Conservation (phyloP, 768 basidiomycete genomes). For the Xerocomellus amylosporus region DNA sequence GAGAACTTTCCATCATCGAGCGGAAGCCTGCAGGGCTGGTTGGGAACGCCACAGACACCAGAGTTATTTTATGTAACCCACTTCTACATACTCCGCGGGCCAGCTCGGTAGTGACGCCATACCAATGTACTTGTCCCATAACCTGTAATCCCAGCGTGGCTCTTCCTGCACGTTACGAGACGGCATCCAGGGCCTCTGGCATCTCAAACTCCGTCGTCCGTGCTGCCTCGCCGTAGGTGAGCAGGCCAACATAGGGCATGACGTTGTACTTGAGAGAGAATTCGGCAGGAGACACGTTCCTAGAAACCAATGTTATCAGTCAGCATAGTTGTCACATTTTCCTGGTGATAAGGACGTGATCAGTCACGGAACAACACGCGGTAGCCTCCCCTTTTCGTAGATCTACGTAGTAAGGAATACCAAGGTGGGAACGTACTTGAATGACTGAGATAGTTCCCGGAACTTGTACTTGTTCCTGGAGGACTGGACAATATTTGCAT, state of each 20-base stretch:
- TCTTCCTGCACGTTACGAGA: conserved; percentile 18
- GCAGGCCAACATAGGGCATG: conserved; percentile 84
- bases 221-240: conserved; percentile 74
- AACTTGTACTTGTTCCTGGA: conserved; percentile 82
- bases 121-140: background rate
- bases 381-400: conserved; percentile 7
- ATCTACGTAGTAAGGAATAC: background rate
- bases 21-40: conserved; percentile 8
- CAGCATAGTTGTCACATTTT: background rate
- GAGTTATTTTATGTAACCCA: conserved; percentile 19
- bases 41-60: conserved; percentile 12
- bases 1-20: conserved; percentile 2
- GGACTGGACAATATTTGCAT: conserved; percentile 52
- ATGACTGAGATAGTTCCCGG: conserved; percentile 67
- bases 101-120: conserved; percentile 14
- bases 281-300: conserved; percentile 60
- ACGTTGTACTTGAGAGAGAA: conserved; percentile 84
- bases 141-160: background rate
- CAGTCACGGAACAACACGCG: conserved; percentile 21
- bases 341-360: conserved; percentile 12
- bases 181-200: conserved; percentile 33
- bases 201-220: conserved; percentile 40
- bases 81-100: conserved; percentile 17
- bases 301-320: conserved; percentile 33
- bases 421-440: conserved; percentile 55